Conservation (phyloP, 805 yeast genomes). For the Candida xiaguanensis region DNA sequence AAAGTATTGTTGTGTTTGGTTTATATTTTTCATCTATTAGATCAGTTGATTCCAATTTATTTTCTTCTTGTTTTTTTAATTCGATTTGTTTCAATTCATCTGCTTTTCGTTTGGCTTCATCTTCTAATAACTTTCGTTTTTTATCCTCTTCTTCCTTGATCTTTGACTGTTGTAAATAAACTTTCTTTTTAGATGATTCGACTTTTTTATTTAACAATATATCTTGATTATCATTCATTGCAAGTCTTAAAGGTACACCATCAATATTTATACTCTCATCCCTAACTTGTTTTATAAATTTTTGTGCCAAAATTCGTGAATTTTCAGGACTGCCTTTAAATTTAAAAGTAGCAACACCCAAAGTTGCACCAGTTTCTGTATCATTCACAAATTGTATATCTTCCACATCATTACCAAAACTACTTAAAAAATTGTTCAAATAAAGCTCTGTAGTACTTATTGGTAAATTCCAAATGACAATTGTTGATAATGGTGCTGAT, state of each 20-base stretch:
- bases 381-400: slow-evolving; percentile 61
- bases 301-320: slow-evolving; percentile 35
- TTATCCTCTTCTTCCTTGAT: slow-evolving; percentile 35
- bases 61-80: slow-evolving; percentile 16
- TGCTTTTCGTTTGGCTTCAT: slow-evolving; percentile 9
- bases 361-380: slow-evolving; percentile 71
- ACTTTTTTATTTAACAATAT: slow-evolving; percentile 34
- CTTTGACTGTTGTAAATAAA: slow-evolving; percentile 21
- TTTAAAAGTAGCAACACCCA: slow-evolving; percentile 64
- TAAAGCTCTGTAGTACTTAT: slow-evolving; percentile 45
- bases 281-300: slow-evolving; percentile 23
- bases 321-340: slow-evolving; percentile 55
- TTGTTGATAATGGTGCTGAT: slow-evolving; percentile 64
- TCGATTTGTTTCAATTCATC: slow-evolving; percentile 13
- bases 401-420: slow-evolving; percentile 58
- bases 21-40: slow-evolving; percentile 12
- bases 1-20: slow-evolving; percentile 34
- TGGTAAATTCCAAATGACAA: slow-evolving; percentile 68
- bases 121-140: slow-evolving; percentile 12
- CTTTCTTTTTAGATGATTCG: slow-evolving; percentile 28
- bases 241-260: slow-evolving; percentile 51
- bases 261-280: slow-evolving; percentile 41
- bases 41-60: slow-evolving; percentile 11
- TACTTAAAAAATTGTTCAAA: slow-evolving; percentile 48
- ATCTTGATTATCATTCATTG: slow-evolving; percentile 45